These are phyloP conservation scores for Xanthoparmelia taractica DNA, from an alignment of 495 filamentous ascomycete species.

Conservation along the genomic window DNA sequence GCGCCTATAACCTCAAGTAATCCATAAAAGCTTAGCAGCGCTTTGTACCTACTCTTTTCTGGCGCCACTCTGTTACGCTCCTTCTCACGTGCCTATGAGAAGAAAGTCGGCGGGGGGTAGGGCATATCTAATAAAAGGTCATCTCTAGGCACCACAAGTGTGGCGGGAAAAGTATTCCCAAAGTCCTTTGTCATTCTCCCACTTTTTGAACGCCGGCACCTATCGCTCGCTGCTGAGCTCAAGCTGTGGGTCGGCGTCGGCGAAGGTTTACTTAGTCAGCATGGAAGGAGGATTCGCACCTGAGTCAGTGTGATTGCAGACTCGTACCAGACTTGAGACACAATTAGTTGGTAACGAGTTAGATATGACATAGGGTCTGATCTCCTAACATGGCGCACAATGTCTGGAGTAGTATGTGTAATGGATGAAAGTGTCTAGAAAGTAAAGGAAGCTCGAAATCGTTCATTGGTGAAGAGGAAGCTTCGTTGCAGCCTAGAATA, in stretches of 20 bases:
- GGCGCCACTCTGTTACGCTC: conserved; percentile 47
- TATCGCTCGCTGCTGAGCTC: conserved; percentile 10
- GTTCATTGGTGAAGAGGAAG: not conserved
- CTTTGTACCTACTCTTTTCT: conserved; percentile 38
- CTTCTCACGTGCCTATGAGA: conserved; percentile 44
- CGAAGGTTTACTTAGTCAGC: conserved; percentile 13
- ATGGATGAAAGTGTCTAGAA: no score
- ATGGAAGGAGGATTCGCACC: not conserved
- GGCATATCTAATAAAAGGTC: conserved; percentile 48
- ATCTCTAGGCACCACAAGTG: conserved; percentile 54
- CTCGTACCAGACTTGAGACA: not conserved
- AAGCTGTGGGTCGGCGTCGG: conserved; percentile 1
- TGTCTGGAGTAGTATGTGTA: not conserved
- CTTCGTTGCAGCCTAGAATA: not conserved
- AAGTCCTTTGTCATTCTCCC: not conserved
- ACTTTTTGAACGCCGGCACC: conserved; percentile 11
- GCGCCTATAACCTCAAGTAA: not conserved
- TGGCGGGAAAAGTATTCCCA: conserved; percentile 46
- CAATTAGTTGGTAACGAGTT: not conserved
- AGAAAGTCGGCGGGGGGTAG: conserved; percentile 50
- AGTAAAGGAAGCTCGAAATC: not conserved
- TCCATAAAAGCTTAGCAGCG: conserved; percentile 41
- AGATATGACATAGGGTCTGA: no score
- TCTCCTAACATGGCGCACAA: not conserved
- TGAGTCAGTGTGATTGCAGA: conserved; percentile 1